Percentiles rank a stretch among this genome's conserved stretches.
Evolutionary conservation across 148 eudicot species (phyloP).

Genomic region (Dysphania ambrosioides): DNA sequence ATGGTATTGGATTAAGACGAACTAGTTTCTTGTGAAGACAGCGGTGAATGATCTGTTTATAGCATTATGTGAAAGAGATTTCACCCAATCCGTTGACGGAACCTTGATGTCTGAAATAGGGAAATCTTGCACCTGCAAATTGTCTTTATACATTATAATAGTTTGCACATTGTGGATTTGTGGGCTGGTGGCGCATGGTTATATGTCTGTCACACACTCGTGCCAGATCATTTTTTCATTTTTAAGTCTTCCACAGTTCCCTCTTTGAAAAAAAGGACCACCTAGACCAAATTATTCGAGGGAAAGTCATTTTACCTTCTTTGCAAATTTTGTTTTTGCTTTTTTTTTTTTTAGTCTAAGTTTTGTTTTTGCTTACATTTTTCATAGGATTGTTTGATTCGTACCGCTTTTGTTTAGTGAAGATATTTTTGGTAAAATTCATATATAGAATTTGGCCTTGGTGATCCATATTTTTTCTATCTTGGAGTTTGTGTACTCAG

Average conservation of each 20-base stretch:
- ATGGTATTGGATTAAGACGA: background rate
- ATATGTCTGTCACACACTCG: conserved; percentile 23
- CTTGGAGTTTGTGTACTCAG: too few relatives aligned
- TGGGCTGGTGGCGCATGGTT: conserved; percentile 35
- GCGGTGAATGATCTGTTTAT: conserved; percentile 15
- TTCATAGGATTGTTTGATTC: too few relatives aligned
- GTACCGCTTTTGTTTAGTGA: too few relatives aligned
- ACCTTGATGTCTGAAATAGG: background rate
- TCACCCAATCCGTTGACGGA: conserved; percentile 8
- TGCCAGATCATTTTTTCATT: conserved; percentile 18
- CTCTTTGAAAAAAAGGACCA: background rate
- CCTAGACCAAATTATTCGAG: background rate
- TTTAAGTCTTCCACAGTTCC: background rate
- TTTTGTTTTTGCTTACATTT: background rate
- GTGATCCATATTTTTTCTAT: background rate
- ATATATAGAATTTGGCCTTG: background rate
- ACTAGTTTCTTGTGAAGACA: conserved; percentile 21
- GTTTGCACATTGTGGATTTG: conserved; percentile 19
- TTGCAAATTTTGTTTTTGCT: background rate
- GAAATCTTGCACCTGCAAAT: background rate
- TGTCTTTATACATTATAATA: background rate
- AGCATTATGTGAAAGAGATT: conserved; percentile 27
- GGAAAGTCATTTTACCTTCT: background rate
- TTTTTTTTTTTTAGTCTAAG: background rate
- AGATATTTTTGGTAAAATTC: background rate